A percentile compares a stretch with the other conserved stretches of the same genome.
Evolutionary conservation across 164 flowering plant genomes (phyloP).

Genomic region (Umbellularia californica): DNA sequence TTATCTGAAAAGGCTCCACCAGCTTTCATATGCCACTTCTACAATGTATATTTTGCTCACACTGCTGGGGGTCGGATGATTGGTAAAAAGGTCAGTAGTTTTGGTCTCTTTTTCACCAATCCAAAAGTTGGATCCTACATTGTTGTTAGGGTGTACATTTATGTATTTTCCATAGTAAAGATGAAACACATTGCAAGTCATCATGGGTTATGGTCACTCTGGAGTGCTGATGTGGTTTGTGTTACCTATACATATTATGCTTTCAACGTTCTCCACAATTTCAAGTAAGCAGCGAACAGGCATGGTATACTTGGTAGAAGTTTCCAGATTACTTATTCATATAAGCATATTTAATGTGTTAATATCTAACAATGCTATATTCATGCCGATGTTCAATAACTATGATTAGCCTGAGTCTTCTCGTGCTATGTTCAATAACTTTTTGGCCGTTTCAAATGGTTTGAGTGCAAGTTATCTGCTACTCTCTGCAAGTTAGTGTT

Average conservation of each 20-base stretch:
- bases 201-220: neutral
- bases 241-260: neutral
- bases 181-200: neutral
- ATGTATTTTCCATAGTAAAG: neutral
- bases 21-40: conserved; percentile 93
- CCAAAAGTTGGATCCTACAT: neutral
- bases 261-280: neutral
- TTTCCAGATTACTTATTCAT: neutral
- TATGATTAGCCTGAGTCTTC: neutral
- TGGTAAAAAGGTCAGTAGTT: conserved; percentile 64
- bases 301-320: neutral
- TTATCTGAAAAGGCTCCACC: conserved; percentile 84
- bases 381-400: neutral
- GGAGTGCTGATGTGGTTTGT: neutral
- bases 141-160: neutral
- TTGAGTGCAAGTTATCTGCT: neutral
- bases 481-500: neutral
- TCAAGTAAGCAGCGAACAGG: neutral
- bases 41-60: conserved; percentile 92
- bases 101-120: neutral
- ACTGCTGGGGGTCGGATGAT: conserved; percentile 98
- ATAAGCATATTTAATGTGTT: neutral
- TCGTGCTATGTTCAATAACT: neutral
- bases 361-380: neutral
- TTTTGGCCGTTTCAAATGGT: neutral